Evolutionary conservation across 345 rosid species (phyloP), one percentile per base, ranked within the genome.

Genomic region (Mangifera indica): DNA sequence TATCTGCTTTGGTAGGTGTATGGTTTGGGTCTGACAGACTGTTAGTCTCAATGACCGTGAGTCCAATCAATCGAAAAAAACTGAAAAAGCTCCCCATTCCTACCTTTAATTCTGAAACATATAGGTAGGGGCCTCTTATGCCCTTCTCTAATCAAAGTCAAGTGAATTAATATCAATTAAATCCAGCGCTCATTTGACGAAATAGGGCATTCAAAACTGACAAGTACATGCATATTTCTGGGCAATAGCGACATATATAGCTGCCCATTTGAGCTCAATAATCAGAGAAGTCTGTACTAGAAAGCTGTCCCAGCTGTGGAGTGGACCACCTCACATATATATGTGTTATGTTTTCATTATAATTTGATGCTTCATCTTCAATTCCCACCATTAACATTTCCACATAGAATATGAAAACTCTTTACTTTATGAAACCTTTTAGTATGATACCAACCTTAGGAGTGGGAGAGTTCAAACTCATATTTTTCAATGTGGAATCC

Each of bases 401-500:
- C 45, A 24, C 24, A 52, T 53, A 62, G 76, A 66, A 51, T 60
- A 69, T 71, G 78, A 79, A 78, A 53, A 55, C 61, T 74, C 82
- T 32, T 70, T 51, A 20, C 68, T 63, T n/a, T 48, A 42, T 20
- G 22, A 74, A 67, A 29, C 61, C 46, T 17, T 25, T 22, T 63
- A n/a, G n/a, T n/a, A n/a, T n/a, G n/a, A n/a, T n/a, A n/a, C n/a
- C n/a, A n/a, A n/a, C n/a, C n/a, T n/a, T n/a, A n/a, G n/a, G n/a
- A n/a, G n/a, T n/a, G n/a, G n/a, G n/a, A n/a, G n/a, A n/a, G n/a
- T n/a, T n/a, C n/a, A n/a, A n/a, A n/a, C n/a, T n/a, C n/a, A n/a
- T n/a, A n/a, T n/a, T n/a, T n/a, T n/a, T n/a, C n/a, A n/a, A n/a
- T n/a, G n/a, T n/a, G n/a, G n/a, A n/a, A n/a, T n/a, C n/a, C n/a